Evolutionary conservation across 202 grass and related monocot genomes (phyloP).

Genomic region (Panicum hallii): DNA sequence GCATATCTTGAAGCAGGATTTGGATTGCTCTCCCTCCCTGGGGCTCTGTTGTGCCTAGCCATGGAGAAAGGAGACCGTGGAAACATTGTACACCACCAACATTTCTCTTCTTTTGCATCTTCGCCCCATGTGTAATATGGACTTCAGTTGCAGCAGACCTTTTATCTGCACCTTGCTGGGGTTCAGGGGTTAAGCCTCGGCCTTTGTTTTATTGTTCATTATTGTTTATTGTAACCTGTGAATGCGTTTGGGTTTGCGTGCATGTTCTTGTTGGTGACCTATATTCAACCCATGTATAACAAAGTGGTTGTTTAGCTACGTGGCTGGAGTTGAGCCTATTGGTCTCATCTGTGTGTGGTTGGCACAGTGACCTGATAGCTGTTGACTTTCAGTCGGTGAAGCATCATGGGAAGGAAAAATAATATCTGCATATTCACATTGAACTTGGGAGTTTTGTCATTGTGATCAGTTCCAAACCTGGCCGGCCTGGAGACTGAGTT

Average conservation of each 20-base stretch:
- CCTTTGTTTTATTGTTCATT: constrained; percentile 50
- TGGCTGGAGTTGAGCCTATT: not conserved
- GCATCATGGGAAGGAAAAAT: too few species aligned
- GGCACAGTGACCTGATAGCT: not conserved
- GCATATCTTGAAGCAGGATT: constrained; percentile 34
- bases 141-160: constrained; percentile 51
- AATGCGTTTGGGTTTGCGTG: constrained; percentile 28
- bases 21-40: constrained; percentile 3
- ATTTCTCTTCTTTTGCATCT: not conserved
- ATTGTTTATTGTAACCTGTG: constrained; percentile 54
- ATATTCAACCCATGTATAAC: constrained; percentile 32
- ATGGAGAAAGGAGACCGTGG: constrained; percentile 28
- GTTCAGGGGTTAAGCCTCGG: constrained; percentile 46
- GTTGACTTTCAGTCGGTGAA: too few species aligned
- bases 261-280: constrained; percentile 19
- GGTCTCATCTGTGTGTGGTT: not conserved
- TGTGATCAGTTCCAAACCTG: too few species aligned
- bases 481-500: too few species aligned
- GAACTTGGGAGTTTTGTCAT: too few species aligned
- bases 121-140: constrained; percentile 44
- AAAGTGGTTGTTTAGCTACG: not conserved
- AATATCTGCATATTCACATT: too few species aligned
- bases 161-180: constrained; percentile 53
- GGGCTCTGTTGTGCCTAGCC: constrained; percentile 2
- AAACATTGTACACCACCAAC: constrained; percentile 37